Evolutionary conservation across 345 rosid species (phyloP).

Genomic region (Citrus reticulata): DNA sequence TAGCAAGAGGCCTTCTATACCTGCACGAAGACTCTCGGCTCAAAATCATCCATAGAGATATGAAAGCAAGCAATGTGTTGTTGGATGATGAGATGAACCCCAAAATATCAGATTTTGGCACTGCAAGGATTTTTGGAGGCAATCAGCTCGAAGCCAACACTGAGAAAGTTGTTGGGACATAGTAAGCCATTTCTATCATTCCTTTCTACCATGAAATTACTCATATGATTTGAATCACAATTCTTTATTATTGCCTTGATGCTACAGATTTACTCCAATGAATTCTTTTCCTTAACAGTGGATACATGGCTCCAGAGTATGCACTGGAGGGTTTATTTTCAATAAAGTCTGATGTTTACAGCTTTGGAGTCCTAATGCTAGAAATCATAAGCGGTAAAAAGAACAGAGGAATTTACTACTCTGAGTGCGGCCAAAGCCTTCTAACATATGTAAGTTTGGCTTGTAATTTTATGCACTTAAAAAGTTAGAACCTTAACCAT

Average conservation of each 20-base stretch:
- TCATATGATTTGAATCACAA: not conserved
- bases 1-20: slow-evolving; percentile 46
- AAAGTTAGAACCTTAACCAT: not conserved
- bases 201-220: not conserved
- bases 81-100: slow-evolving; percentile 50
- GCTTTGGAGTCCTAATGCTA: slow-evolving; percentile 39
- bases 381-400: slow-evolving; percentile 46
- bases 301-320: slow-evolving; percentile 60
- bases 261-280: not conserved
- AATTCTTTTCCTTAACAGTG: slow-evolving; percentile 22
- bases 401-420: slow-evolving; percentile 28
- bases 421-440: slow-evolving; percentile 28
- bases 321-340: slow-evolving; percentile 43
- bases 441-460: slow-evolving; percentile 31
- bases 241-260: not conserved
- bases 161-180: slow-evolving; percentile 50
- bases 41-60: slow-evolving; percentile 45
- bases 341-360: slow-evolving; percentile 45
- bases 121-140: slow-evolving; percentile 50
- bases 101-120: slow-evolving; percentile 57
- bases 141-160: slow-evolving; percentile 47
- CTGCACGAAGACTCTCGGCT: slow-evolving; percentile 56
- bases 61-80: slow-evolving; percentile 49
- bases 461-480: not conserved
- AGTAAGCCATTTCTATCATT: slow-evolving; percentile 26